phyloP scores from a whole-genome alignment of 179 eudicot genomes.

The Amaranthus tricolor region DNA sequence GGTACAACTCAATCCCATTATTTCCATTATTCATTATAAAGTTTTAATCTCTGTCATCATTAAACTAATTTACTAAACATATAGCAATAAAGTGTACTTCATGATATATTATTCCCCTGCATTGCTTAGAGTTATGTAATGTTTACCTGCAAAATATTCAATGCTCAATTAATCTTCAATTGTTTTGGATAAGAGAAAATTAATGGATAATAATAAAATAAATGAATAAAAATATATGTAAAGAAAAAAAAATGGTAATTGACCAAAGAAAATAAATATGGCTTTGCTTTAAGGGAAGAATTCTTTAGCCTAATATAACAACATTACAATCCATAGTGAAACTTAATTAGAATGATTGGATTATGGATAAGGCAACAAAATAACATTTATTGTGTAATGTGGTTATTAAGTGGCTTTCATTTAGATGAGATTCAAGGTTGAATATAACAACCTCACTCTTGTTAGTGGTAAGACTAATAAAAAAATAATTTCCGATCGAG shows the following conservation, averaged over 20 bases:
- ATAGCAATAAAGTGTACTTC: neutral
- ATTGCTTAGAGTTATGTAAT: neutral
- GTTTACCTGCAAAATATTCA: constrained; percentile 11
- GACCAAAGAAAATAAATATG: constrained; percentile 16
- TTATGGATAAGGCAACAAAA: no score
- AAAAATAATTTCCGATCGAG: no score
- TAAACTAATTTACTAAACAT: neutral
- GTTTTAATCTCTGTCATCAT: constrained; percentile 1
- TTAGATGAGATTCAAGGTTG: no score
- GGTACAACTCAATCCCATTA: neutral
- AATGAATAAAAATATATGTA: constrained; percentile 10
- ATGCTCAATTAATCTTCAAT: constrained; percentile 1
- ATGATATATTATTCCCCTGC: neutral
- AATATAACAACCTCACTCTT: no score
- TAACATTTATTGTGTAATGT: no score
- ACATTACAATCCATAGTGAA: no score
- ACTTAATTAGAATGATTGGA: no score
- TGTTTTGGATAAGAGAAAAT: neutral
- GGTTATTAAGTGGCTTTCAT: no score
- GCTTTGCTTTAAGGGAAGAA: constrained; percentile 35
- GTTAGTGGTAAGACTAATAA: no score
- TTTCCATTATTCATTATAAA: neutral
- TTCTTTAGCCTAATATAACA: neutral
- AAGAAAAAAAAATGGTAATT: constrained; percentile 3
- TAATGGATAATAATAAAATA: neutral